phyloP scores from a whole-genome alignment of 148 eudicot species.

The Amaranthus cruentus region DNA sequence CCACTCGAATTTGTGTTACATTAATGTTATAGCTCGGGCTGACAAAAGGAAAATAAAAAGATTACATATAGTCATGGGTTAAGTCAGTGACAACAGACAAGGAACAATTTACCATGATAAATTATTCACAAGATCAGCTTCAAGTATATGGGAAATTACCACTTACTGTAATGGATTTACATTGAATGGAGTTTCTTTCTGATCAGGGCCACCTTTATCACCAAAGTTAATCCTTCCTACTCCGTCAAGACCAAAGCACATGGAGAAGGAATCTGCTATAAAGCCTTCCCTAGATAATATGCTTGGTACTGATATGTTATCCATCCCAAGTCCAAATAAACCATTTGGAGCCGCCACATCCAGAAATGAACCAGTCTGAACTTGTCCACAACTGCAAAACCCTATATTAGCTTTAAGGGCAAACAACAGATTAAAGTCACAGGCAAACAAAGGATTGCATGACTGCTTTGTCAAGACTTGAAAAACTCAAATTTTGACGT shows the following conservation, averaged over 20 bases:
- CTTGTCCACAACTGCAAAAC: constrained; percentile 82
- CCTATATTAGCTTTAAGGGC: constrained; percentile 12
- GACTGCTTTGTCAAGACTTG: neutral
- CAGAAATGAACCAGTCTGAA: constrained; percentile 91
- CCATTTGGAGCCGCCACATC: constrained; percentile 96
- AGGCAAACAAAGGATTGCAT: neutral
- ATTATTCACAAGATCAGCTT: constrained; percentile 11
- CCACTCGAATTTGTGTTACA: constrained; percentile 66
- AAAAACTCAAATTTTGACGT: neutral
- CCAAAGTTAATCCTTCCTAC: constrained; percentile 88
- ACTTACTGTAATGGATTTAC: constrained; percentile 78
- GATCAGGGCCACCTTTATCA: constrained; percentile 72
- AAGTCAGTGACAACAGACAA: neutral
- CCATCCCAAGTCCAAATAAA: constrained; percentile 91
- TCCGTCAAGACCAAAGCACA: constrained; percentile 93
- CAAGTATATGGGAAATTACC: constrained; percentile 34
- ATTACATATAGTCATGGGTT: neutral
- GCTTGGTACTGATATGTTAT: constrained; percentile 90
- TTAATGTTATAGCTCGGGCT: constrained; percentile 77
- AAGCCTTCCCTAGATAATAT: constrained; percentile 70
- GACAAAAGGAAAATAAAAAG: constrained; percentile 23
- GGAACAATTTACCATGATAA: neutral
- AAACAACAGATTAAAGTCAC: neutral
- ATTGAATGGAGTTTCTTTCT: constrained; percentile 74
- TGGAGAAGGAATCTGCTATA: constrained; percentile 78